phyloP scores from a whole-genome alignment of 148 eudicot species.

The Rhododendron simsii region DNA sequence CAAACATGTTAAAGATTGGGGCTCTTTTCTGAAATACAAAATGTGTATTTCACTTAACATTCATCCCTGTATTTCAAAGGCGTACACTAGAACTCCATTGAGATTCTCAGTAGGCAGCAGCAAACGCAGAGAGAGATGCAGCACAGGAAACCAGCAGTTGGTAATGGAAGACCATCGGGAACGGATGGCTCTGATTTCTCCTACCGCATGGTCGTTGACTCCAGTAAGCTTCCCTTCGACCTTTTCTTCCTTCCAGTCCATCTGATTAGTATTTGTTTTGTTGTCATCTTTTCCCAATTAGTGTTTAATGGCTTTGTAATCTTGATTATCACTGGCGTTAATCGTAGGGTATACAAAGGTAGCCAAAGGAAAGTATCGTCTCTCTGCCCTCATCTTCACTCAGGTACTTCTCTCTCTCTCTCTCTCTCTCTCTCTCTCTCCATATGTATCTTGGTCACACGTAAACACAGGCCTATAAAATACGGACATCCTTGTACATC shows the following conservation, averaged over 20 bases:
- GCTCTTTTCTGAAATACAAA: no score
- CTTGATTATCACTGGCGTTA: background rate
- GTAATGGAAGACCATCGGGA: conserved; percentile 65
- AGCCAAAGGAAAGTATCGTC: conserved; percentile 56
- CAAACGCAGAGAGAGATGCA: conserved; percentile 35
- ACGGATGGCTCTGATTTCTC: conserved; percentile 93
- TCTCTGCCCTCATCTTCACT: conserved; percentile 34
- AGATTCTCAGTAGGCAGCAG: no score
- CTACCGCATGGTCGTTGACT: conserved; percentile 88
- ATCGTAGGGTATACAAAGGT: conserved; percentile 68
- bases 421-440: background rate
- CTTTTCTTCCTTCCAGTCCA: background rate
- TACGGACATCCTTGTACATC: background rate
- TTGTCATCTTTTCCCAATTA: background rate
- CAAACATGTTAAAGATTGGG: no score
- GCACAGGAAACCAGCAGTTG: conserved; percentile 37
- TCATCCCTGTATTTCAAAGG: no score
- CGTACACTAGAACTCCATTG: no score
- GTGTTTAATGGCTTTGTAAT: conserved; percentile 4
- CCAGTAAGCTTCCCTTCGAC: conserved; percentile 30
- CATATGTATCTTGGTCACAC: background rate
- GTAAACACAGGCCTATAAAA: background rate
- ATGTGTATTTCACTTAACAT: no score
- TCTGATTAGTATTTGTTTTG: background rate
- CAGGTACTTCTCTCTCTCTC: conserved; percentile 36